Evolutionary conservation across 2,329 filamentous ascomycete species (phyloP), one percentile per base, ranked within the genome.

Genomic region (Metarhizium brunneum): DNA sequence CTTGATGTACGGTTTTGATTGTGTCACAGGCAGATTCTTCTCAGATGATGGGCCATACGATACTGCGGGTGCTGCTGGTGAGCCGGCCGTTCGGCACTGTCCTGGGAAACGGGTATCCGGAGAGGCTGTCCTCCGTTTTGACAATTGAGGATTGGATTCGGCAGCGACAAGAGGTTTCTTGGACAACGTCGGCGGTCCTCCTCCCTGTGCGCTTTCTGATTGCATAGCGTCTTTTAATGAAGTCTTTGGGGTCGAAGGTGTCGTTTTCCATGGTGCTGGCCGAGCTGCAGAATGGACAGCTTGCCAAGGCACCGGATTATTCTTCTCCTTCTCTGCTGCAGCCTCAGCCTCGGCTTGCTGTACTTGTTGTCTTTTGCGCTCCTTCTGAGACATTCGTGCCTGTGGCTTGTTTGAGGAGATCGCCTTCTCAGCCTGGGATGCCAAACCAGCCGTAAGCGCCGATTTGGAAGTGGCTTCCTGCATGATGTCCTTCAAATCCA

Each of bases 311-410:
- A 71, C 69, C n/a, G 58, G 58, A 32, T 61, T 68, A 13, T 59
- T 45, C 36, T 64, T 62, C 36, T 66, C 65, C n/a, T 65, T 63
- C 43, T 65, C 64, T 6, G 72, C 70, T 7, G 73, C 69, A 36
- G 69, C 71, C 57, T 78, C 72, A 40, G 74, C 67, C 29, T 68
- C 72, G 29, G 78, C 73, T 64, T 88, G 83, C 58, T 83, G 79
- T 64, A 90, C 86, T 63, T 90, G 83, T 60, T 91, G 83, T 66
- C 83, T 88, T 73, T 96, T 97, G 25, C 91, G 85, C 68, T 96
- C 92, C 66, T 94, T 95, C 63, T 97, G 94, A 0, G 92, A 96
- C 61, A 95, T 71, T 67, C 89, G 96, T 0, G 71, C 66, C 16
- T 74, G 72, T 0, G 74, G 63, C 43, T 64, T 69, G 64, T 77